These are phyloP conservation scores for Termitomyces sp. DNA, from an alignment of 768 basidiomycete species.

Conservation along the genomic window DNA sequence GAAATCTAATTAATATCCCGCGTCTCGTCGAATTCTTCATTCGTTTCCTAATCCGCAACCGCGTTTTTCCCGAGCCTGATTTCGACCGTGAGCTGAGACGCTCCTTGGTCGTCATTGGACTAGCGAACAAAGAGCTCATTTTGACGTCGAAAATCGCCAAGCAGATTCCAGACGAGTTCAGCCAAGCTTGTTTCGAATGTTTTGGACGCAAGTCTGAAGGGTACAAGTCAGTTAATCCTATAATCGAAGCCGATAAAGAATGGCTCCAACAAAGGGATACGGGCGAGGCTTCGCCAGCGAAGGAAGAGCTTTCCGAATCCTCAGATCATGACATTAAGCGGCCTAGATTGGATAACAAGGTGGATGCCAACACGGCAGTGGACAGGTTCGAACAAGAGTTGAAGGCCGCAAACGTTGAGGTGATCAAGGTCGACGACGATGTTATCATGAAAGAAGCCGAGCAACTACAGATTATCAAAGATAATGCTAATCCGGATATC, in stretches of 20 bases:
- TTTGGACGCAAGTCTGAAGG: constrained; percentile 48
- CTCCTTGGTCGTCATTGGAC: constrained; percentile 38
- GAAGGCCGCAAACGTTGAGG: constrained; percentile 29
- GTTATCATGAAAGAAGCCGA: constrained; percentile 9
- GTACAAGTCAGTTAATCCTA: constrained; percentile 25
- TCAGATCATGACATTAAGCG: constrained; percentile 14
- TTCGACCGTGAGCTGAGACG: constrained; percentile 43
- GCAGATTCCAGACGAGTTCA: constrained; percentile 47
- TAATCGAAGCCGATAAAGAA: constrained; percentile 5
- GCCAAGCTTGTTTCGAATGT: constrained; percentile 40
- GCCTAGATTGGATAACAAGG: constrained; percentile 11
- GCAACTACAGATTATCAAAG: constrained; percentile 9
- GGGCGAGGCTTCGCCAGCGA: neutral
- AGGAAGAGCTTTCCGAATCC: neutral
- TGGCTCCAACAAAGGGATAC: neutral
- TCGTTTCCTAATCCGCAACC: constrained; percentile 53
- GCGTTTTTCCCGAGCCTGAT: constrained; percentile 44
- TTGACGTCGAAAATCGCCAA: constrained; percentile 43
- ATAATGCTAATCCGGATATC: constrained; percentile 12
- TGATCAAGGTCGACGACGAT: constrained; percentile 14
- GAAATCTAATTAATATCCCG: constrained; percentile 47
- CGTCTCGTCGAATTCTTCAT: constrained; percentile 59
- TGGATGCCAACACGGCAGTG: constrained; percentile 11
- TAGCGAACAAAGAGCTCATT: constrained; percentile 49
- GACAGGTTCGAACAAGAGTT: constrained; percentile 36